Base-by-base conservation (phyloP, 768 basidiomycete genomes). In the Tulasnella sp. region DNA sequence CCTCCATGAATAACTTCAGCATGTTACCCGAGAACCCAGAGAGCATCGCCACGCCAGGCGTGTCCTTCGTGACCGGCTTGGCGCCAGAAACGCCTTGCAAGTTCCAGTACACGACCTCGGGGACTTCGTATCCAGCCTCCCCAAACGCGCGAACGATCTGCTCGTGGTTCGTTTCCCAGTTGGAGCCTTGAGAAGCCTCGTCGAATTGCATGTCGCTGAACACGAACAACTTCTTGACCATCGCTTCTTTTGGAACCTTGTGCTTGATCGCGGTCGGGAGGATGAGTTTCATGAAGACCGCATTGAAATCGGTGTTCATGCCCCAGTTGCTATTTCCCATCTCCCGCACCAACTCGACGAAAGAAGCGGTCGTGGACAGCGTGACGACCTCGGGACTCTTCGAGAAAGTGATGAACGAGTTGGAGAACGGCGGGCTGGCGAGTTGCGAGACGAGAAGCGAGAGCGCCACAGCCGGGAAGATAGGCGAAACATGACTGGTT, bases 181-280 rank as follows among this genome's bases (percentile, higher is more conserved):
- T 38, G 11, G 25, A n/a, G n/a, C n/a, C n/a, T n/a, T n/a, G n/a
- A n/a, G n/a, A n/a, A n/a, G 82, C 80, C n/a, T 77, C 71, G 80
- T 92, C 90, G 78, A 93, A 93, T 82, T 92, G 91, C 91, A 93
- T 92, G 80, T 93, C 91, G 2, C 88, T 88, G 81, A 93, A 93
- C 58, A 93, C 85, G 80, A 93, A 92, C 0, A 93, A 82, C 83
- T 91, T 89, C 83, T 91, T 89, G 83, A 93, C 86, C 91, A 93
- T 92, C 68, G 92, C 87, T 72, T 90, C 90, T 75, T 85, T 86
- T 71, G 84, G 83, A n/a, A 93, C 82, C 0, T 88, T 84, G 79
- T 90, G 82, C 80, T 84, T 79, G 76, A 87, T 79, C 8, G 91
- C 91, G 9, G 89, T 86, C 0, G 89, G 88, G 22, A 92, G 86